Percentiles rank a stretch among this genome's conserved stretches.
These are phyloP conservation scores for Coprinellus micaceus DNA, from an alignment of 768 basidiomycete species.

Conservation along the genomic window DNA sequence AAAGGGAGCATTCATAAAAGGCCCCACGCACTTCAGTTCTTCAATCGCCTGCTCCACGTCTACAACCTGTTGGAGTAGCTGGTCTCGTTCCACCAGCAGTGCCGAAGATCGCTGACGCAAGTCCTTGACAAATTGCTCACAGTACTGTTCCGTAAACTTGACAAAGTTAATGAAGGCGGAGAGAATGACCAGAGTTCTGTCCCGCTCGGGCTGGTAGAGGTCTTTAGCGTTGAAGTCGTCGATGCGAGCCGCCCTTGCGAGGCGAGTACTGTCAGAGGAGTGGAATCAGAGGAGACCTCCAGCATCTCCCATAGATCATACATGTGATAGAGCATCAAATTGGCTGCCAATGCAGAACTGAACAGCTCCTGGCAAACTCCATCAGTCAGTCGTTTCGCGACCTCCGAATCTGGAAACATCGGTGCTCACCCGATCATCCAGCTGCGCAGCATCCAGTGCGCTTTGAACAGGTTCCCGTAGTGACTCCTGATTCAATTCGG, in stretches of 20 bases:
- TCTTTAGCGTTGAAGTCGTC: constrained; percentile 78
- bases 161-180: constrained; percentile 93
- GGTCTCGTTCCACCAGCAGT: constrained; percentile 60
- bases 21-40: constrained; percentile 48
- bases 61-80: constrained; percentile 43
- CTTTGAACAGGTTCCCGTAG: constrained; percentile 58
- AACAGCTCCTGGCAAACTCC: constrained; percentile 58
- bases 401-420: not conserved
- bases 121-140: constrained; percentile 55
- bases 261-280: constrained; percentile 46
- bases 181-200: constrained; percentile 70
- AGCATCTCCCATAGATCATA: not conserved
- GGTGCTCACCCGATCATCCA: constrained; percentile 50
- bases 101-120: constrained; percentile 57
- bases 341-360: constrained; percentile 51
- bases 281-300: not conserved
- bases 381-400: not conserved
- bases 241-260: constrained; percentile 70
- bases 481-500: constrained; percentile 53
- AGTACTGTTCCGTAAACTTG: constrained; percentile 78
- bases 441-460: constrained; percentile 47
- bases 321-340: constrained; percentile 47
- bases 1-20: not conserved
- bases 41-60: constrained; percentile 51
- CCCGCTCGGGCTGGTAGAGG: constrained; percentile 64